Evolutionary conservation across 371 early-diverging fungal genomes (phyloP).

Genomic region (Globomyces sp.): DNA sequence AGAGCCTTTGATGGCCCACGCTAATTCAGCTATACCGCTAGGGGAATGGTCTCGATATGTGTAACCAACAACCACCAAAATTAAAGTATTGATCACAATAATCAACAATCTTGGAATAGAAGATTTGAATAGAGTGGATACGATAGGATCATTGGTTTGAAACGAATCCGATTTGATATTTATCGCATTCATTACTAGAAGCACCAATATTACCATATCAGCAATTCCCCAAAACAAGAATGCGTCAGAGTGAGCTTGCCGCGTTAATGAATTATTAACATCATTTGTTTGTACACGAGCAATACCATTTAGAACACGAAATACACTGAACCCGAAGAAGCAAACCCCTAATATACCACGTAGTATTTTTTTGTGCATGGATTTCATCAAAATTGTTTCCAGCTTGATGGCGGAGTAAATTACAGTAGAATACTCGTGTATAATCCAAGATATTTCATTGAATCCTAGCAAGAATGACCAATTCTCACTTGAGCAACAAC

Average conservation of each 20-base stretch:
- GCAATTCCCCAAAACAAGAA: conserved; percentile 30
- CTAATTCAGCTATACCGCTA: neutral
- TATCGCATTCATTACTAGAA: conserved; percentile 18
- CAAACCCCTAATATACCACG: conserved; percentile 16
- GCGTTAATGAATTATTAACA: conserved; percentile 16
- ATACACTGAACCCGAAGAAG: conserved; percentile 20
- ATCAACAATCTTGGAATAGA: conserved; percentile 25
- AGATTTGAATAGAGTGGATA: conserved; percentile 24
- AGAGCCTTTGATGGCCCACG: conserved; percentile 30
- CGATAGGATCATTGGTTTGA: no score
- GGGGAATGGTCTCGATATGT: conserved; percentile 16
- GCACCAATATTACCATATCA: conserved; percentile 26
- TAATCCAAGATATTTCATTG: conserved; percentile 20
- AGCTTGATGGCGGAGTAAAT: conserved; percentile 17
- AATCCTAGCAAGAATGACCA: conserved; percentile 14
- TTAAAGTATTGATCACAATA: conserved; percentile 27
- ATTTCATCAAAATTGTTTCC: neutral
- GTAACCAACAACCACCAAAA: conserved; percentile 26
- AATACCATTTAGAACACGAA: conserved; percentile 25
- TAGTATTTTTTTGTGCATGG: neutral
- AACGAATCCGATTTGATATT: neutral
- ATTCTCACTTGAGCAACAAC: conserved; percentile 8
- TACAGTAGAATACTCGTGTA: conserved; percentile 10
- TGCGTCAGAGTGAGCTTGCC: conserved; percentile 26
- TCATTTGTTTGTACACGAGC: conserved; percentile 24